These are phyloP conservation scores for Cnidoscolus chayamansa DNA, from an alignment of 441 rosid genomes.

Conservation along the genomic window DNA sequence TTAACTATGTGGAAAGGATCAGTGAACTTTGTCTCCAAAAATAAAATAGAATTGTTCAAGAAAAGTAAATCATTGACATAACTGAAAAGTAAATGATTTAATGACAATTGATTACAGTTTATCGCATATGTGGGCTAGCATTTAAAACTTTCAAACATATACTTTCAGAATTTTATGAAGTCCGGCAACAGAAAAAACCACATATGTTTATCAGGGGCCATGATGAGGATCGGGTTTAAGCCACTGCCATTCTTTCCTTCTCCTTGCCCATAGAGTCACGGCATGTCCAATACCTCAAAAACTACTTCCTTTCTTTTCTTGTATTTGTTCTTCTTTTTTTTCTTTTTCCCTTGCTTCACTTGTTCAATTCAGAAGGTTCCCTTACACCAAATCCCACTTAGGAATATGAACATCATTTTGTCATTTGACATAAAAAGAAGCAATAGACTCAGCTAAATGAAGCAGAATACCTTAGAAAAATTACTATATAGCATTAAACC, in stretches of 20 bases:
- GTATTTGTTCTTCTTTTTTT: background rate
- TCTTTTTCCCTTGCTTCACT: background rate
- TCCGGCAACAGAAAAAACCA: background rate
- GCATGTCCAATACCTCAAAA: background rate
- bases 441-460: background rate
- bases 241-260: background rate
- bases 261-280: background rate
- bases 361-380: constrained; percentile 2
- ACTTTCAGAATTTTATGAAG: background rate
- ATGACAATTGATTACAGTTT: too few relatives aligned
- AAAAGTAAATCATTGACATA: background rate
- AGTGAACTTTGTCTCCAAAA: background rate
- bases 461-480: background rate
- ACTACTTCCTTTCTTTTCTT: background rate
- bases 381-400: background rate
- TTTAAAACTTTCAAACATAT: background rate
- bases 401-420: too few relatives aligned
- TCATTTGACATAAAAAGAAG: background rate
- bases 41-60: background rate
- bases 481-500: constrained; percentile 20
- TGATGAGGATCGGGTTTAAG: background rate
- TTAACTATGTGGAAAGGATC: background rate
- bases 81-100: background rate
- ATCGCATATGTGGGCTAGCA: background rate
- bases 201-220: background rate